These are phyloP conservation scores for Lepidium africanum DNA, from an alignment of 345 rosid species.

Conservation along the genomic window DNA sequence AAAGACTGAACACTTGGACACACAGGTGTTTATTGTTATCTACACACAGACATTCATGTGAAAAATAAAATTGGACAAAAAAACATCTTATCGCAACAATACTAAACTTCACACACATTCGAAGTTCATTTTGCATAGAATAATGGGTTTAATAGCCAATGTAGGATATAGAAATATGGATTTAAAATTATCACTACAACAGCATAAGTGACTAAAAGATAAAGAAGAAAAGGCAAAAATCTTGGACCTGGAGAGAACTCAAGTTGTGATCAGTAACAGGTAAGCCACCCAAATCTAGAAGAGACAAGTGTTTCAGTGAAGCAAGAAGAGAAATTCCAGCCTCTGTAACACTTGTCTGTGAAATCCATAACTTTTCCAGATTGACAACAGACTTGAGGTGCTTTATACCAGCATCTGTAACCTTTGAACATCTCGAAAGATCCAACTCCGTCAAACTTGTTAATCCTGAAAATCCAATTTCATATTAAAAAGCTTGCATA, in stretches of 20 bases:
- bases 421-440: conserved; percentile 72
- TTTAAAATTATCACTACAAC: not conserved
- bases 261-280: conserved; percentile 65
- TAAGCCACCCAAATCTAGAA: conserved; percentile 80
- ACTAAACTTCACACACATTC: not conserved
- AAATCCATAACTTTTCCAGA: conserved; percentile 50
- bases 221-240: not conserved
- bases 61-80: not conserved
- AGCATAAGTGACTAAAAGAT: not conserved
- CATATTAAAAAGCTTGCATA: not conserved
- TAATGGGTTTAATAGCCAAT: not conserved
- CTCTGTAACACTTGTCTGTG: conserved; percentile 58
- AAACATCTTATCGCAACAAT: not conserved
- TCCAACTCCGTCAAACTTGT: conserved; percentile 62
- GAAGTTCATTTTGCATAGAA: not conserved
- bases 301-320: conserved; percentile 49
- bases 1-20: not conserved
- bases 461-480: conserved; percentile 44
- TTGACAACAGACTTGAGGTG: conserved; percentile 62
- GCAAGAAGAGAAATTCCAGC: conserved; percentile 59
- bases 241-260: conserved; percentile 61
- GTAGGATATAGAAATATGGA: too few species aligned
- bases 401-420: conserved; percentile 60
- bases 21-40: not conserved
- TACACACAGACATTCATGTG: not conserved